A percentile compares a stretch with the other conserved stretches of the same genome.
These are phyloP conservation scores for Byssothecium circinans DNA, from an alignment of 2,329 filamentous ascomycete species.

Conservation along the genomic window DNA sequence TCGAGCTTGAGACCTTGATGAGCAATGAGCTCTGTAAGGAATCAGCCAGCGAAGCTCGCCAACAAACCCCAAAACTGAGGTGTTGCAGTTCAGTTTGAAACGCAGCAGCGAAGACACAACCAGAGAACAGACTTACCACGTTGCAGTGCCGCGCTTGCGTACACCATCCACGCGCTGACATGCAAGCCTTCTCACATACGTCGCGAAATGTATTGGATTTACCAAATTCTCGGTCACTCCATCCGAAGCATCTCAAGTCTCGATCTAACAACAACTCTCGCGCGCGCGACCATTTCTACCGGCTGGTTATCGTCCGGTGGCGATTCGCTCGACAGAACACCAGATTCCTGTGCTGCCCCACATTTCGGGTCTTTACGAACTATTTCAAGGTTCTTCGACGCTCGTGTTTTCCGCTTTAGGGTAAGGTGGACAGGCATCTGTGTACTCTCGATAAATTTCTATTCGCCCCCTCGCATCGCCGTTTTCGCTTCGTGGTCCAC, in stretches of 20 bases:
- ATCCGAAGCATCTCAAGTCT: not conserved
- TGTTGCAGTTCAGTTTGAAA: not conserved
- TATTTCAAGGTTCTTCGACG: not conserved
- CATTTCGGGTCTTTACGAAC: not conserved
- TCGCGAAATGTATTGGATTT: not conserved
- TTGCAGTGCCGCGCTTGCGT: no score
- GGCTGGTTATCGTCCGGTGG: no score
- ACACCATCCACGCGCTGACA: not conserved
- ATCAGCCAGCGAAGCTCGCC: not conserved
- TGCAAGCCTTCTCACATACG: not conserved
- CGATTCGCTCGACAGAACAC: not conserved
- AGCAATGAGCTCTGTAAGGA: no score
- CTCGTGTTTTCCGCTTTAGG: not conserved
- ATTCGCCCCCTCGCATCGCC: not conserved
- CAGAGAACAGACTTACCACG: not conserved
- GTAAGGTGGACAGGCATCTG: not conserved
- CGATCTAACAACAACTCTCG: not conserved
- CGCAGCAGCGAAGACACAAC: not conserved
- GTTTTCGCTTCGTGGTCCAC: not conserved
- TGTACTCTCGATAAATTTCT: not conserved
- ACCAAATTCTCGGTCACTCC: not conserved
- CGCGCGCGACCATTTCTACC: no score
- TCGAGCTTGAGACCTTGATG: no score
- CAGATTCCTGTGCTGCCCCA: not conserved
- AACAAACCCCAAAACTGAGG: not conserved